Evolutionary conservation across 2,329 filamentous ascomycete genomes (phyloP).

Genomic region (Colletotrichum gloeosporioides): DNA sequence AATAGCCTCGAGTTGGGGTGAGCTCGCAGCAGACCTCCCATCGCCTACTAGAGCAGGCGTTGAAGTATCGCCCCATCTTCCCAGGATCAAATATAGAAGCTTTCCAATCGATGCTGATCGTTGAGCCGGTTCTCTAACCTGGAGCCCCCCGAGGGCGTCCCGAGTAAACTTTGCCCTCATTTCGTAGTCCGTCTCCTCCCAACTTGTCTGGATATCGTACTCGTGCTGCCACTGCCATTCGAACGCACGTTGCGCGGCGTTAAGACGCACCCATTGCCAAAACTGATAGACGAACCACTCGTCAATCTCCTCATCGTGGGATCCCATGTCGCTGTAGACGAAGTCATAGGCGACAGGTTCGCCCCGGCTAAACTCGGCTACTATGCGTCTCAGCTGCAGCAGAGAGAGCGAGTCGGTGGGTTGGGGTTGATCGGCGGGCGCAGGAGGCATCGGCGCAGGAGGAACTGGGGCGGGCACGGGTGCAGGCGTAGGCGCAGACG

Average conservation of each 20-base stretch:
- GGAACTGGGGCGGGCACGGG: constrained; percentile 21
- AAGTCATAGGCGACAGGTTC: constrained; percentile 86
- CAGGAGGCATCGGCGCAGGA: constrained; percentile 24
- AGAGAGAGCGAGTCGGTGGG: constrained; percentile 76
- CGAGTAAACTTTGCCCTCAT: constrained; percentile 62
- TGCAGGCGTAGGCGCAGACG: constrained; percentile 25
- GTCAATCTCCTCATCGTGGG: constrained; percentile 87
- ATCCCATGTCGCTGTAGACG: constrained; percentile 73
- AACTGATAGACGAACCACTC: constrained; percentile 97
- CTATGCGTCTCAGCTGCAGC: constrained; percentile 74
- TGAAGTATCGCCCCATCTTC: constrained; percentile 74
- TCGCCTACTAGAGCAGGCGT: constrained; percentile 48
- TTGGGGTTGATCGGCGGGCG: constrained; percentile 38
- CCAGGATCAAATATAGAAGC: constrained; percentile 68
- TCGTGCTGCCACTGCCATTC: constrained; percentile 75
- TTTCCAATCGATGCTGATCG: constrained; percentile 61
- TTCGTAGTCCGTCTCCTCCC: constrained; percentile 69
- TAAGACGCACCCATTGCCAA: constrained; percentile 81
- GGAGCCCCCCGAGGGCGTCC: constrained; percentile 51
- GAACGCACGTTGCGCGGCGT: constrained; percentile 78
- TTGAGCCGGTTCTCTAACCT: constrained; percentile 51
- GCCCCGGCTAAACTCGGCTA: constrained; percentile 73
- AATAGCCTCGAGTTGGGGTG: constrained; percentile 65
- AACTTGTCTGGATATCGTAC: constrained; percentile 52
- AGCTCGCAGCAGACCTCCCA: constrained; percentile 56